Base-by-base conservation (phyloP, 139 green algal genomes). In the Picocystis salinarum region DNA sequence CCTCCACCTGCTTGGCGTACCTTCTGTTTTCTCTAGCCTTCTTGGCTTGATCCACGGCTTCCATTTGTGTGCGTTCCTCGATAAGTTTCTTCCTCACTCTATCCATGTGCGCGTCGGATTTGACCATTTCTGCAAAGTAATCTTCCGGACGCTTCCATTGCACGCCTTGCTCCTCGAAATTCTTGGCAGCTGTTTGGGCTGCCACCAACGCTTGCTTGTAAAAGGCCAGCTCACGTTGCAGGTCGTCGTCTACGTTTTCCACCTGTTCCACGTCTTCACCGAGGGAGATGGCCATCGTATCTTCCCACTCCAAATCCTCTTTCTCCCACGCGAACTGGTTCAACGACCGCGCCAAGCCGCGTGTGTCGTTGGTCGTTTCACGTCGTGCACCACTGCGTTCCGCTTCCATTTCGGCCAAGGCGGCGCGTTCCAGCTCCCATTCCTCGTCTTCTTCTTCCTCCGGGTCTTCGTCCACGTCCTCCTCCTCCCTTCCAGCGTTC, bases 121-220 rank as follows among this genome's bases (percentile, higher is more conserved):
- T 96, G 5, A 95, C 85, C 83, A 94, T 95, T 58, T 95, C 82
- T 1, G 85, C 85, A 40, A 91, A 93, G 57, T 93, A 96, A 66
- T 96, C 85, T 0, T 55, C n/a, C 0, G 85, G 85, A 2, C 86
- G 64, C 25, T 67, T 58, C 73, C 84, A 88, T 1, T 74, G 44
- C 20, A 70, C 45, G 4, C 64, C 71, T 13, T 62, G 57, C 1
- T 52, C 53, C 33, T 90, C 61, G 23, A 93, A 78, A 12, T 50
- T 62, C 19, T 22, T 13, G 12, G 89, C 74, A 0, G 72, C 85
- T 17, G 61, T 19, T 26, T 80, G 55, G 5, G 75, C 74, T 0
- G 70, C 67, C 1, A 48, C 50, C 22, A 90, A 40, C 1, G 82
- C 84, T 67, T 83, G 71, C 33, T 85, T 90, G 66, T 95, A 95